A percentile compares a stretch with the other conserved stretches of the same genome.
Evolutionary conservation across 2,329 filamentous ascomycete species (phyloP).

Genomic region (Ophiostoma ulmi): DNA sequence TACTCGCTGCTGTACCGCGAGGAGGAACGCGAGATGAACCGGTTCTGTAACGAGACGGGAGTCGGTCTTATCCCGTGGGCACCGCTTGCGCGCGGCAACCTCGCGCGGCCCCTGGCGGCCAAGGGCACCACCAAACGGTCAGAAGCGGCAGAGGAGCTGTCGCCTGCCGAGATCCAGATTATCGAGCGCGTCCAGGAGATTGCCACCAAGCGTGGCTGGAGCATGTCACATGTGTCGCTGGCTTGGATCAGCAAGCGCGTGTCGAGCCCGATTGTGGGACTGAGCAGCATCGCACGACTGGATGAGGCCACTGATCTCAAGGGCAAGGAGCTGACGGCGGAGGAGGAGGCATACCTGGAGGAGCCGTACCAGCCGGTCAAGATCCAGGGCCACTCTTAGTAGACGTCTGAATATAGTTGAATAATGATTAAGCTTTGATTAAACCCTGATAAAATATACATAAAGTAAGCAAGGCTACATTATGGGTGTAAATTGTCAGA

Average conservation of each 20-base stretch:
- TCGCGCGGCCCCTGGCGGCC: constrained; percentile 31
- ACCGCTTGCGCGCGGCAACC: constrained; percentile 34
- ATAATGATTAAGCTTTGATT: not conserved
- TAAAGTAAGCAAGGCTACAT: not conserved
- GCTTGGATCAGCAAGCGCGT: constrained; percentile 56
- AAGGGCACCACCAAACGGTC: constrained; percentile 23
- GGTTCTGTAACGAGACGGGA: constrained; percentile 34
- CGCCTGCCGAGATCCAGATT: constrained; percentile 28
- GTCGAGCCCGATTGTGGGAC: constrained; percentile 56
- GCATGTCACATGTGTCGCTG: constrained; percentile 49
- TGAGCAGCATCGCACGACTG: constrained; percentile 55
- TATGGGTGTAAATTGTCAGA: not conserved
- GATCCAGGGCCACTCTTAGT: constrained; percentile 36
- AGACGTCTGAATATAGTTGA: not conserved
- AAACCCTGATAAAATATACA: not conserved
- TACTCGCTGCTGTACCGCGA: constrained; percentile 52
- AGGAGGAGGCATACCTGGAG: constrained; percentile 58
- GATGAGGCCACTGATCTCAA: constrained; percentile 52
- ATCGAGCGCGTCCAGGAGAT: constrained; percentile 28
- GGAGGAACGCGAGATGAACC: constrained; percentile 44
- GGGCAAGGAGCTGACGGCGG: constrained; percentile 47
- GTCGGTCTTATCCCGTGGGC: constrained; percentile 39
- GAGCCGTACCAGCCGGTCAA: constrained; percentile 55
- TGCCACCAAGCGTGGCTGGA: constrained; percentile 25
- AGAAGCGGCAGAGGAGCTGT: constrained; percentile 25